Percentiles rank a stretch among this genome's conserved stretches.
phyloP scores from a whole-genome alignment of 202 grass and related monocot genomes.

The Schoenoplectus tabernaemontani region DNA sequence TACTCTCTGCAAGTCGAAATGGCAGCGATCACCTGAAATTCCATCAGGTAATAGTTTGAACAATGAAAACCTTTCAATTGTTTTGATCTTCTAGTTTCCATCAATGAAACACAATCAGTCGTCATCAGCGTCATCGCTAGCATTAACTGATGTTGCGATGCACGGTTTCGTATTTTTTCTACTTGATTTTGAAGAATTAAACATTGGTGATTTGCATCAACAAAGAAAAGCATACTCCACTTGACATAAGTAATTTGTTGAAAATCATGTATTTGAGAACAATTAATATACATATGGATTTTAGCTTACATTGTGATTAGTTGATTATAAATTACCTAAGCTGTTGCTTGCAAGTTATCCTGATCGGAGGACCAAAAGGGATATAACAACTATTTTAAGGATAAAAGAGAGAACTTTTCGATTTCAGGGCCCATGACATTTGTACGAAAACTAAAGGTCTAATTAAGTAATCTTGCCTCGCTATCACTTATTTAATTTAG shows the following conservation, averaged over 20 bases:
- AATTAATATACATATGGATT: neutral
- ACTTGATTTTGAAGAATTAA: neutral
- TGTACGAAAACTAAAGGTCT: neutral
- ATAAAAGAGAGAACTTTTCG: neutral
- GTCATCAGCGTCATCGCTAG: neutral
- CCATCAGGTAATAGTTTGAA: slow-evolving; percentile 32
- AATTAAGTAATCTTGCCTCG: neutral
- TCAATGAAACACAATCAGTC: neutral
- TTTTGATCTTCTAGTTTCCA: neutral
- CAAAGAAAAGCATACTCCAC: neutral
- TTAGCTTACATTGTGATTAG: neutral
- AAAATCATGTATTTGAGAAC: neutral
- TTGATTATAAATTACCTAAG: neutral
- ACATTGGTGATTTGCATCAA: neutral
- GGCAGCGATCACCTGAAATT: slow-evolving; percentile 37
- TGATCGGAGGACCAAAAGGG: neutral
- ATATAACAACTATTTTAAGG: neutral
- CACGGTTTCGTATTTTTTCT: neutral
- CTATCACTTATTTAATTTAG: neutral
- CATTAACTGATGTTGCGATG: neutral
- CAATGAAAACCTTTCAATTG: neutral
- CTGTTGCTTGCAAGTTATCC: neutral
- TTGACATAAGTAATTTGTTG: neutral
- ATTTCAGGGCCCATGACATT: neutral
- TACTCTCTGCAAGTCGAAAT: slow-evolving; percentile 50